Conservation (phyloP, 345 rosid species). For the Eucalyptus victrix region DNA sequence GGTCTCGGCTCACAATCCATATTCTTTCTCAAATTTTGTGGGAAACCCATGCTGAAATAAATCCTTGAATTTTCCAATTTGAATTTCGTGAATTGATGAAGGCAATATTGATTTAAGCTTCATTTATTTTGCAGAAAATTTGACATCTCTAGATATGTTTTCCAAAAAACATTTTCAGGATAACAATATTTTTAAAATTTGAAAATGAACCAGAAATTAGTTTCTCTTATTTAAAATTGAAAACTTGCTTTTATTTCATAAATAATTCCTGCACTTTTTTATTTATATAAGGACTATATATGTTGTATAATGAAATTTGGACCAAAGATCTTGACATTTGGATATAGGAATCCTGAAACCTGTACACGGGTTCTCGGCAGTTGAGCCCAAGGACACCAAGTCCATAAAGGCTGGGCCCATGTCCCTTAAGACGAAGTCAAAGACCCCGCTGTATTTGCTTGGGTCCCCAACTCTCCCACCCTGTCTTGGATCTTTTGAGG, state of each 20-base stretch:
- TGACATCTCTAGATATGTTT: no score
- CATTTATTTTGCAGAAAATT: no score
- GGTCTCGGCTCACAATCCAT: neutral
- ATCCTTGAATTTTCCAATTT: neutral
- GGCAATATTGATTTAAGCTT: fast-evolving
- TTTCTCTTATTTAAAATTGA: neutral
- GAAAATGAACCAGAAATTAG: fast-evolving
- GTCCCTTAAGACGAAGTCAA: neutral
- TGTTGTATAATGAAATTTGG: neutral
- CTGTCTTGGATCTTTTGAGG: neutral
- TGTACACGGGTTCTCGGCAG: fast-evolving
- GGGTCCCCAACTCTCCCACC: neutral
- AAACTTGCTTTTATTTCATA: neutral
- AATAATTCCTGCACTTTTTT: neutral
- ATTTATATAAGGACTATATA: neutral
- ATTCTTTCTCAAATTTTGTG: neutral
- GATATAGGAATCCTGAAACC: neutral
- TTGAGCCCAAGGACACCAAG: fast-evolving
- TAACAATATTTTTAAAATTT: neutral
- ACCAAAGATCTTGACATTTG: neutral
- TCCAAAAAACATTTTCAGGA: neutral
- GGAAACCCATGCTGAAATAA: neutral
- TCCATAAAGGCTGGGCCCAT: neutral
- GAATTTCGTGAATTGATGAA: neutral
- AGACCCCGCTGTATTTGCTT: fast-evolving